Evolutionary conservation across 2,329 filamentous ascomycete species (phyloP), one percentile per base, ranked within the genome.

Genomic region (Ascochyta rabiei): DNA sequence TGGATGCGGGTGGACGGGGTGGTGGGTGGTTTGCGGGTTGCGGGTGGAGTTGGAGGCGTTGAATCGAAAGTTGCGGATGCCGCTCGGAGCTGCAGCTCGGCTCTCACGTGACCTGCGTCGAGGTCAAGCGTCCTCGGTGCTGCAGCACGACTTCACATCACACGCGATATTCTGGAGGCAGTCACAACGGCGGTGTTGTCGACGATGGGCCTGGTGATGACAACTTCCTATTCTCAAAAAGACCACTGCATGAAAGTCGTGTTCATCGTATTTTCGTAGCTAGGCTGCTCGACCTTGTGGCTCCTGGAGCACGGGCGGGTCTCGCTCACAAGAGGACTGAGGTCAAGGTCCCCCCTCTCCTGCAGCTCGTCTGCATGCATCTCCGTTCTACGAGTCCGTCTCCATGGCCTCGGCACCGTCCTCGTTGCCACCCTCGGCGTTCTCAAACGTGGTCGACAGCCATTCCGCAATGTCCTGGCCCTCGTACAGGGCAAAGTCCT

Each of bases 401-500:
- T 86, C 83, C 83, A 85, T 85, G 37, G 77, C 76, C 67, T 84
- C 77, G 21, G 48, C 62, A 40, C 68, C 72, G 28, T 70, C 76
- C 48, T 70, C 75, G 21, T 64, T 62, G 34, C 61, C 66, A 15
- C 73, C 76, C 50, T 73, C 72, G 66, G 70, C 71, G 61, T 79
- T 80, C 75, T 81, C 79, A 59, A 80, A 81, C 6, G 78, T 80
- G 67, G 87, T 86, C 77, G 96, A 92, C 75, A 98, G 84, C 86
- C 93, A 93, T 62, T 87, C 86, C 74, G 88, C 87, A 59, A 97
- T 87, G 62, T 95, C 90, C 73, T 91, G 87, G 13, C 92, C 93
- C 75, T 99, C 95, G 70, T 90, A 95, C 63, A 96, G 82, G 81
- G 90, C 91, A 80, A 98, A 98, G 61, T 85, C 85, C 82, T 98